Conservation (phyloP, 164 flowering plant genomes). For the Sextonia rubra region DNA sequence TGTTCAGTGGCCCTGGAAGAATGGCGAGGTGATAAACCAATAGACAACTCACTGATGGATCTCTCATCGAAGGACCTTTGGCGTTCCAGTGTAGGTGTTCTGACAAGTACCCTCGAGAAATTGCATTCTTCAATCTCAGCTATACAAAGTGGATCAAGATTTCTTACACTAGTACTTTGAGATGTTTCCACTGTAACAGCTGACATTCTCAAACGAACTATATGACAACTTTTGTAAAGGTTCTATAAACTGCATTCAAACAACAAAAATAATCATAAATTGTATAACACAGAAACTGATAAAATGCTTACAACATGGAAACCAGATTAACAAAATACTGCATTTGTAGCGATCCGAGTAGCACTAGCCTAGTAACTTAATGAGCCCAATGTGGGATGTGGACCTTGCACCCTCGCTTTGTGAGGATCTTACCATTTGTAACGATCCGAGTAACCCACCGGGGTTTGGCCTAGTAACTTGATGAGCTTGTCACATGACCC, state of each 20-base stretch:
- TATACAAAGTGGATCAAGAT: slow-evolving; percentile 15
- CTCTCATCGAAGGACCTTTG: slow-evolving; percentile 45
- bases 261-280: not conserved
- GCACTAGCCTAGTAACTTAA: too few relatives aligned
- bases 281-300: not conserved
- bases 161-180: slow-evolving; percentile 28
- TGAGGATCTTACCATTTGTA: too few relatives aligned
- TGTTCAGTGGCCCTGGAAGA: slow-evolving; percentile 27
- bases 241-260: not conserved
- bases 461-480: too few relatives aligned
- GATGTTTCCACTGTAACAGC: slow-evolving; percentile 17
- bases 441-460: too few relatives aligned
- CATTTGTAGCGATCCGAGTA: too few relatives aligned
- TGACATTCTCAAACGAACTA: slow-evolving; percentile 20
- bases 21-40: slow-evolving; percentile 33
- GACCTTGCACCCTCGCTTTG: too few relatives aligned
- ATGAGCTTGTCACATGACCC: too few relatives aligned
- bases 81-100: slow-evolving; percentile 50
- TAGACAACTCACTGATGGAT: slow-evolving; percentile 43
- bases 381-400: too few relatives aligned
- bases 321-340: not conserved
- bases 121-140: slow-evolving; percentile 46
- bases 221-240: too few relatives aligned
- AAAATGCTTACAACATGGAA: not conserved
- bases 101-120: slow-evolving; percentile 44